A percentile compares a stretch with the other conserved stretches of the same genome.
These are phyloP conservation scores for Coemansia sp. DNA, from an alignment of 192 early-diverging fungal species.

Conservation along the genomic window DNA sequence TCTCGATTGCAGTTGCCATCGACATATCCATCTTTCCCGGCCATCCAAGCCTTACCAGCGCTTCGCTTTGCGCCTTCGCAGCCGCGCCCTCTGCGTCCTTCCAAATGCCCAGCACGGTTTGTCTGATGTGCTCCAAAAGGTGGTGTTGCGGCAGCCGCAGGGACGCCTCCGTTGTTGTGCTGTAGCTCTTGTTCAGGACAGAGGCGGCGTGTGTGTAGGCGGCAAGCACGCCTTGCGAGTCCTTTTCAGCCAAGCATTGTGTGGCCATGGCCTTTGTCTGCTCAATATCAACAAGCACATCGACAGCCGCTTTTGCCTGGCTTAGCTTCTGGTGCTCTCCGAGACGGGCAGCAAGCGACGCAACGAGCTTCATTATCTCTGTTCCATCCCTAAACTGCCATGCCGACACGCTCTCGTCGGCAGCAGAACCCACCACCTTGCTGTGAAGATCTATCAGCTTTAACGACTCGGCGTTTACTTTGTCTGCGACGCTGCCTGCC, in stretches of 20 bases:
- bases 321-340: constrained; percentile 32
- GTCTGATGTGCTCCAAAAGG: constrained; percentile 29
- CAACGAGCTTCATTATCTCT: constrained; percentile 38
- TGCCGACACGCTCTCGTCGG: constrained; percentile 27
- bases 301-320: constrained; percentile 38
- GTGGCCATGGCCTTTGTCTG: constrained; percentile 20
- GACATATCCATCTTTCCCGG: constrained; percentile 42
- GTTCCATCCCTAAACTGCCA: constrained; percentile 53
- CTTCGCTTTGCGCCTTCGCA: constrained; percentile 19
- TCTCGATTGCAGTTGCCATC: constrained; percentile 16
- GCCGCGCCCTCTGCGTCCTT: constrained; percentile 25
- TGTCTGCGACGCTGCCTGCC: constrained; percentile 10
- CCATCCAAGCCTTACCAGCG: constrained; percentile 43
- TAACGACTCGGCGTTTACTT: constrained; percentile 19
- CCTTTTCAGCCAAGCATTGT: background rate
- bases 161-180: background rate
- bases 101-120: constrained; percentile 31
- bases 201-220: constrained; percentile 21
- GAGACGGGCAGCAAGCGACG: constrained; percentile 28
- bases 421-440: constrained; percentile 28
- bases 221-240: constrained; percentile 25
- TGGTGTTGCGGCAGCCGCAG: constrained; percentile 5
- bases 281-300: constrained; percentile 39
- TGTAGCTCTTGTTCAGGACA: constrained; percentile 15
- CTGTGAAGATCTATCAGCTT: constrained; percentile 44